These are phyloP conservation scores for Penicillium frequentans DNA, from an alignment of 2,329 filamentous ascomycete species.

Conservation along the genomic window DNA sequence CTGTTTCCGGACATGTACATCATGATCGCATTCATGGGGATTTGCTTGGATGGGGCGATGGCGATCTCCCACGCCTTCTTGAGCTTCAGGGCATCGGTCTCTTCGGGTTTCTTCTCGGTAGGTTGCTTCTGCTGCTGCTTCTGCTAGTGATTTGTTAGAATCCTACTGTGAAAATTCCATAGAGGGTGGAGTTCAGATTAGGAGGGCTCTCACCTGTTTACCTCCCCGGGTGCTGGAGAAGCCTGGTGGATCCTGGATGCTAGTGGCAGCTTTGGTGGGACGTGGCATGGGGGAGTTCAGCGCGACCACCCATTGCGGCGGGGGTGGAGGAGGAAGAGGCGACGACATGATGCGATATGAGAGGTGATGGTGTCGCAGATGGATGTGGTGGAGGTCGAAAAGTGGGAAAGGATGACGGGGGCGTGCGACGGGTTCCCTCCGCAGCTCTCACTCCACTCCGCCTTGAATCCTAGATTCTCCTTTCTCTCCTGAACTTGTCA, in stretches of 20 bases:
- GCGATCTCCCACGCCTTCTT: conserved; percentile 99
- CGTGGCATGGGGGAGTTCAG: conserved; percentile 70
- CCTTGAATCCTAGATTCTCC: conserved; percentile 18
- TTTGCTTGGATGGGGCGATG: conserved; percentile 84
- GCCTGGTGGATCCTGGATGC: conserved; percentile 82
- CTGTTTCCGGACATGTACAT: conserved; percentile 99
- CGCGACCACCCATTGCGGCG: conserved; percentile 80
- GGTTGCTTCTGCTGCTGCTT: conserved; percentile 37
- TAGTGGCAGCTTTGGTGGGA: conserved; percentile 58
- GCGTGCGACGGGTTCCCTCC: conserved; percentile 25
- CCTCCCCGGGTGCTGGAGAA: conserved; percentile 61
- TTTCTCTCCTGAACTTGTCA: conserved; percentile 14
- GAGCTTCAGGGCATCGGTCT: conserved; percentile 93
- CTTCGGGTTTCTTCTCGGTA: conserved; percentile 55
- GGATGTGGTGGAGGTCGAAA: conserved; percentile 9
- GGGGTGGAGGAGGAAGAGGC: conserved; percentile 43
- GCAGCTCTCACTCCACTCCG: conserved; percentile 22
- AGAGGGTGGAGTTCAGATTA: background rate
- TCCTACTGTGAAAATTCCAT: too few species aligned
- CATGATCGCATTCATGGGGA: conserved; percentile 98
- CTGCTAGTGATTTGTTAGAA: conserved; percentile 16
- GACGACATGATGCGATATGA: conserved; percentile 18
- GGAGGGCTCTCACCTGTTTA: conserved; percentile 50
- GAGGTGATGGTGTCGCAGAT: conserved; percentile 16
- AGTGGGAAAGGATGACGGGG: conserved; percentile 11